Conservation (phyloP, 345 rosid species). For the Acer yangbiense region DNA sequence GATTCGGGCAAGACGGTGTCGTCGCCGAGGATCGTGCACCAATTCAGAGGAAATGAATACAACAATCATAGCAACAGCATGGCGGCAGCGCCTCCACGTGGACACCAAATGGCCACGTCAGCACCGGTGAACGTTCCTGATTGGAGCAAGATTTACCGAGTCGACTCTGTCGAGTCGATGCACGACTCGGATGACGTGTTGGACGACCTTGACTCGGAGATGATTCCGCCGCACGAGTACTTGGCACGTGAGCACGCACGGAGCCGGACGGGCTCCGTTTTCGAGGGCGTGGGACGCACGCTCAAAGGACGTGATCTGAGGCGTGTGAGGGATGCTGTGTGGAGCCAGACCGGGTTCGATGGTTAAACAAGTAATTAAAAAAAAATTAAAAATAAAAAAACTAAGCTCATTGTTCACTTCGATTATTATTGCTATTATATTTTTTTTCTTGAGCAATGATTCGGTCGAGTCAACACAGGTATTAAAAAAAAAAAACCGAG, state of each 20-base stretch:
- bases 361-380: constrained; percentile 32
- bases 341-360: constrained; percentile 86
- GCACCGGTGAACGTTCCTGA: constrained; percentile 94
- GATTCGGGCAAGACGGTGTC: constrained; percentile 40
- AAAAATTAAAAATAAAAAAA: not conserved
- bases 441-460: constrained; percentile 40
- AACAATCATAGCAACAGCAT: constrained; percentile 4
- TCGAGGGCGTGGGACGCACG: constrained; percentile 87
- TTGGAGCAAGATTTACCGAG: constrained; percentile 87
- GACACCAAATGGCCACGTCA: constrained; percentile 67
- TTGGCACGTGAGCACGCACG: constrained; percentile 66
- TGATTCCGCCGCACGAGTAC: constrained; percentile 97
- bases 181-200: constrained; percentile 68
- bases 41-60: constrained; percentile 57
- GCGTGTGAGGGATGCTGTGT: constrained; percentile 89
- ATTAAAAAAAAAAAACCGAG: constrained; percentile 7
- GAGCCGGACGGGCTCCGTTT: constrained; percentile 57
- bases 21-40: constrained; percentile 73
- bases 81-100: constrained; percentile 31
- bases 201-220: constrained; percentile 55
- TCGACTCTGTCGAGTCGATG: constrained; percentile 77
- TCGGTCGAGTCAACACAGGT: constrained; percentile 39
- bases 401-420: not conserved
- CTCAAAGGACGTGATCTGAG: constrained; percentile 92
- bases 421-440: not conserved